phyloP scores from a whole-genome alignment of 345 rosid species.

The Cardiospermum halicacabum region DNA sequence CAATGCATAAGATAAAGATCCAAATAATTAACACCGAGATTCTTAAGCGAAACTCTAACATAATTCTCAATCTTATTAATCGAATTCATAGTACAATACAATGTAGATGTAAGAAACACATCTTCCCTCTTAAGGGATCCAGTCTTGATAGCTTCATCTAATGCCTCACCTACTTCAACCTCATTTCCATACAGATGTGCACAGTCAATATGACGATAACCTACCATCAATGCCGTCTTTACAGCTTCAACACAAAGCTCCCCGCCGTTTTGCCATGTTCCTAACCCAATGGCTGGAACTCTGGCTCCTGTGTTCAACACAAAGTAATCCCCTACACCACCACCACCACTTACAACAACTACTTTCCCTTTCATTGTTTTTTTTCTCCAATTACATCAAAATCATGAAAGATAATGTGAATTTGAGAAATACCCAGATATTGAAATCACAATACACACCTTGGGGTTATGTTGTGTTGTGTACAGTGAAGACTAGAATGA shows the following conservation, averaged over 20 bases:
- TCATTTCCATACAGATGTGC: slow-evolving; percentile 66
- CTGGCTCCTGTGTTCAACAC: slow-evolving; percentile 53
- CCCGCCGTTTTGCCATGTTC: slow-evolving; percentile 65
- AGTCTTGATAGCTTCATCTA: slow-evolving; percentile 39
- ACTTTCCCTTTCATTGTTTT: slow-evolving; percentile 41
- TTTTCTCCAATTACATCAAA: not conserved
- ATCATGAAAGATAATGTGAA: not conserved
- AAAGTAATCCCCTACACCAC: slow-evolving; percentile 29
- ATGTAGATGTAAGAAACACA: slow-evolving; percentile 53
- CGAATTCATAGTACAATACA: slow-evolving; percentile 60
- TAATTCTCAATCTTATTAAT: slow-evolving; percentile 60
- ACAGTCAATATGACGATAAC: slow-evolving; percentile 60
- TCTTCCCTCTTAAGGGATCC: slow-evolving; percentile 44
- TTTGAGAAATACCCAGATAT: slow-evolving; percentile 10
- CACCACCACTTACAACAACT: slow-evolving; percentile 29
- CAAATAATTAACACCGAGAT: slow-evolving; percentile 51
- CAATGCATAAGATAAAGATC: slow-evolving; percentile 69
- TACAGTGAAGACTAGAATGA: not conserved
- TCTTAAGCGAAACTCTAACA: slow-evolving; percentile 54
- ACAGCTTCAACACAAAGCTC: slow-evolving; percentile 55
- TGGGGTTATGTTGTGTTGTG: too few relatives aligned
- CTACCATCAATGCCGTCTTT: slow-evolving; percentile 47
- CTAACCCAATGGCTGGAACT: slow-evolving; percentile 59
- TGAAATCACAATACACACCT: slow-evolving; percentile 11
- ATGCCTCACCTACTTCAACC: slow-evolving; percentile 54